A percentile compares a stretch with the other conserved stretches of the same genome.
Conservation (phyloP, 2,329 filamentous ascomycete genomes). For the Xylariaceae sp. region DNA sequence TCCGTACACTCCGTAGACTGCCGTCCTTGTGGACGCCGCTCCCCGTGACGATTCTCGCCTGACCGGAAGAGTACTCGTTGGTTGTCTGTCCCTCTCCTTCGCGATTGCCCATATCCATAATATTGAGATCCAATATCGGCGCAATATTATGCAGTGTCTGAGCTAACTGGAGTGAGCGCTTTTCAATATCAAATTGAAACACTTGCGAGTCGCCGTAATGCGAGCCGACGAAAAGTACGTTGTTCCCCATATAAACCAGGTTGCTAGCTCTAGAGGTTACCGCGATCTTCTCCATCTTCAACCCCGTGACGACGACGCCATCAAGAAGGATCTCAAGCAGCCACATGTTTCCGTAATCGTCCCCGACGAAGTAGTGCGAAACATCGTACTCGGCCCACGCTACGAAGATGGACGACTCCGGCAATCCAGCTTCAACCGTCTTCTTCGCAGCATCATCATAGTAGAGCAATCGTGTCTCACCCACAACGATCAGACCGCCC, state of each 20-base stretch:
- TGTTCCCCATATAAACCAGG: conserved; percentile 75
- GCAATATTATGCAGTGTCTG: conserved; percentile 84
- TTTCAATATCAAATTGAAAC: conserved; percentile 46
- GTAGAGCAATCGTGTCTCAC: conserved; percentile 82
- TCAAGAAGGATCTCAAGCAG: conserved; percentile 77
- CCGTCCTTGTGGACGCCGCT: conserved; percentile 91
- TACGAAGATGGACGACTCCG: conserved; percentile 83
- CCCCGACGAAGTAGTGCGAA: conserved; percentile 82
- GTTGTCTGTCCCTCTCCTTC: conserved; percentile 73
- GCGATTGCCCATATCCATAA: conserved; percentile 94
- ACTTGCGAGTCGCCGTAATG: conserved; percentile 93
- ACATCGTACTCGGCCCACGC: conserved; percentile 86
- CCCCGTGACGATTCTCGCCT: conserved; percentile 89
- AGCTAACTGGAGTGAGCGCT: conserved; percentile 60
- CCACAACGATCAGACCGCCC: conserved; percentile 74
- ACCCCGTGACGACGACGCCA: conserved; percentile 68
- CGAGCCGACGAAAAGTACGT: conserved; percentile 82
- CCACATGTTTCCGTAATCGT: conserved; percentile 86
- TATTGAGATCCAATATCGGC: conserved; percentile 87
- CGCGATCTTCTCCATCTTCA: conserved; percentile 69
- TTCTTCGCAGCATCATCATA: conserved; percentile 76
- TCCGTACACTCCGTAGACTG: conserved; percentile 85
- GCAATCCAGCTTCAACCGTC: conserved; percentile 64
- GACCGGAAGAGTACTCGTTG: conserved; percentile 92
- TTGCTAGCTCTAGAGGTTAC: conserved; percentile 74